Conservation (phyloP, 108 stramenopile genomes). For the Skeletonema marinoi region DNA sequence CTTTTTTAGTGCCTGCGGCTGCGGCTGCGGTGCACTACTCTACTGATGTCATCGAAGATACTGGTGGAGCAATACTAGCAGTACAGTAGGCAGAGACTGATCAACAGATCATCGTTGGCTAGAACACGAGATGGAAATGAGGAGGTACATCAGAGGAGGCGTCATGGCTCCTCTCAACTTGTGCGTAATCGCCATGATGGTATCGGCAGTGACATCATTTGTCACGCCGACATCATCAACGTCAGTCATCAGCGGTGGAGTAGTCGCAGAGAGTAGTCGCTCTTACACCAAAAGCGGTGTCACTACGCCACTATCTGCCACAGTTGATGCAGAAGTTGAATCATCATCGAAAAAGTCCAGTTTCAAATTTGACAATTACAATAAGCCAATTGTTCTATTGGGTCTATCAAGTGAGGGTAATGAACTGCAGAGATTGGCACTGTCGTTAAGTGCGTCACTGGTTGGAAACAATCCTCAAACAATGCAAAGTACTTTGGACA, state of each 20-base stretch:
- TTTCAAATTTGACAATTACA: constrained; percentile 61
- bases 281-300: background rate
- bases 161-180: background rate
- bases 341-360: background rate
- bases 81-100: background rate
- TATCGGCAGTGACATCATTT: constrained; percentile 1
- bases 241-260: background rate
- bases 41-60: too few relatives aligned
- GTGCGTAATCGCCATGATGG: background rate
- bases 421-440: constrained; percentile 73
- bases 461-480: constrained; percentile 11
- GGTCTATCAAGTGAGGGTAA: constrained; percentile 59
- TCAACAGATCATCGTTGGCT: background rate
- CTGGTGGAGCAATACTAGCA: too few relatives aligned
- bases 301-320: background rate
- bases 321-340: constrained; percentile 6
- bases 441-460: constrained; percentile 48
- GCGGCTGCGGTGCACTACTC: too few relatives aligned
- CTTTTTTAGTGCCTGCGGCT: too few relatives aligned
- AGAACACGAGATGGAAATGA: background rate
- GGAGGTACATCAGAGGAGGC: background rate
- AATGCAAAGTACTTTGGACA: constrained; percentile 20
- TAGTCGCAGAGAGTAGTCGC: constrained; percentile 3
- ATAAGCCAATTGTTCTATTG: constrained; percentile 82
- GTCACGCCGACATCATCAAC: constrained; percentile 1